These are phyloP conservation scores for Termitomyces sp. DNA, from an alignment of 768 basidiomycete species.

Conservation along the genomic window DNA sequence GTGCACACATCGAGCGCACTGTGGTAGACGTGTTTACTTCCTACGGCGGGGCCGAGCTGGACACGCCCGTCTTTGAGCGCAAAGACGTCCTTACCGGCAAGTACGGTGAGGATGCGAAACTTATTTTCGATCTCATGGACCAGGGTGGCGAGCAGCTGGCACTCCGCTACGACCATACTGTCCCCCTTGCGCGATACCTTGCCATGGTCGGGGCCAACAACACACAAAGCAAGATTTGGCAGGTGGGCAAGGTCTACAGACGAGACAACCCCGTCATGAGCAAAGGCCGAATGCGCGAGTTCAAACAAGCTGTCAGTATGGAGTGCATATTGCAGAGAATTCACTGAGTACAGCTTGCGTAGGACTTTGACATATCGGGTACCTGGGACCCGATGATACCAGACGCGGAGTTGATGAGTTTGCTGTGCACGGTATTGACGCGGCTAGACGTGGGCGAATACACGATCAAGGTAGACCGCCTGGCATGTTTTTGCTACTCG, in stretches of 20 bases:
- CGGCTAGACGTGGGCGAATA: slow-evolving; percentile 91
- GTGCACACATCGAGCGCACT: slow-evolving; percentile 83
- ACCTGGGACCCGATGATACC: slow-evolving; percentile 96
- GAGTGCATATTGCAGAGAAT: not conserved
- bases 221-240: slow-evolving; percentile 83
- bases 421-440: slow-evolving; percentile 76
- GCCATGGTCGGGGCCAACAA: slow-evolving; percentile 90
- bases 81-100: slow-evolving; percentile 95
- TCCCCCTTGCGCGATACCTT: slow-evolving; percentile 91
- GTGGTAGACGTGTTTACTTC: slow-evolving; percentile 85
- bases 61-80: slow-evolving; percentile 97
- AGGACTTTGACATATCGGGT: slow-evolving; percentile 97
- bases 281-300: slow-evolving; percentile 98
- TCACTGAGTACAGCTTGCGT: not conserved
- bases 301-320: slow-evolving; percentile 84
- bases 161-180: slow-evolving; percentile 93
- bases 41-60: slow-evolving; percentile 88
- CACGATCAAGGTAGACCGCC: slow-evolving; percentile 69
- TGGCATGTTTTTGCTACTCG: not conserved
- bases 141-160: slow-evolving; percentile 97
- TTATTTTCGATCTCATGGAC: slow-evolving; percentile 96
- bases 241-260: slow-evolving; percentile 98
- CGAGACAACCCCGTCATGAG: slow-evolving; percentile 96
- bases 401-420: slow-evolving; percentile 84
- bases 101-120: slow-evolving; percentile 95